These are phyloP conservation scores for Candida mesenterica DNA, from an alignment of 1,139 yeast species.

Conservation along the genomic window DNA sequence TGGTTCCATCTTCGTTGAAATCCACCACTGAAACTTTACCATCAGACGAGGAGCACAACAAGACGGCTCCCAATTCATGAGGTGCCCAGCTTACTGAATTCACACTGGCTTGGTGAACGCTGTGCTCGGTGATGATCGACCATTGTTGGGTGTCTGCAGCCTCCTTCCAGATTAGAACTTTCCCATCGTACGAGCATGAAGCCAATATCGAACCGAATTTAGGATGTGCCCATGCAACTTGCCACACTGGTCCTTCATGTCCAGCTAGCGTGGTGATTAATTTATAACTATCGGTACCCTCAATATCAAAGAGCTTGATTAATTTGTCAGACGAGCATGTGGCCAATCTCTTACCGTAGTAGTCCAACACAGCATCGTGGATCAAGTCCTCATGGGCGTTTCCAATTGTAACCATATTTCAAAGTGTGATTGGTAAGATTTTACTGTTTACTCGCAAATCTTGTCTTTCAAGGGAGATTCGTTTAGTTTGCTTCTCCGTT, in stretches of 20 bases:
- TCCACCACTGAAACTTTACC: slow-evolving; percentile 90
- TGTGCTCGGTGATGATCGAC: slow-evolving; percentile 85
- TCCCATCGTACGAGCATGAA: slow-evolving; percentile 93
- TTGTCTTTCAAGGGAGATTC: not conserved
- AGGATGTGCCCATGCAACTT: slow-evolving; percentile 98
- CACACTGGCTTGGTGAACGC: slow-evolving; percentile 89
- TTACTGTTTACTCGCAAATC: slow-evolving; percentile 6
- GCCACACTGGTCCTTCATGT: slow-evolving; percentile 99
- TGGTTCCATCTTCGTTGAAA: slow-evolving; percentile 86
- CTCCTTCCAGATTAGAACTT: slow-evolving; percentile 92
- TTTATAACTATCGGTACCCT: slow-evolving; percentile 73
- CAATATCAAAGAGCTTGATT: slow-evolving; percentile 87
- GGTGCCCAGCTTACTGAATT: slow-evolving; percentile 98
- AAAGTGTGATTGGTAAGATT: slow-evolving; percentile 9
- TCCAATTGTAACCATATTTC: slow-evolving; percentile 64
- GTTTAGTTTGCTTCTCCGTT: not conserved
- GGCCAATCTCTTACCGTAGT: slow-evolving; percentile 92
- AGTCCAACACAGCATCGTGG: slow-evolving; percentile 96
- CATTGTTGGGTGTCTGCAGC: slow-evolving; percentile 76
- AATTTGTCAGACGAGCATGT: slow-evolving; percentile 95
- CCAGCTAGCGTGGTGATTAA: slow-evolving; percentile 78
- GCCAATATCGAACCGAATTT: slow-evolving; percentile 95
- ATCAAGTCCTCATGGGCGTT: slow-evolving; percentile 87
- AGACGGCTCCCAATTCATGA: slow-evolving; percentile 90
- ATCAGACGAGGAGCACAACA: slow-evolving; percentile 89